phyloP scores from a whole-genome alignment of 2,329 filamentous ascomycete species.

The Colletotrichum acutatum region DNA sequence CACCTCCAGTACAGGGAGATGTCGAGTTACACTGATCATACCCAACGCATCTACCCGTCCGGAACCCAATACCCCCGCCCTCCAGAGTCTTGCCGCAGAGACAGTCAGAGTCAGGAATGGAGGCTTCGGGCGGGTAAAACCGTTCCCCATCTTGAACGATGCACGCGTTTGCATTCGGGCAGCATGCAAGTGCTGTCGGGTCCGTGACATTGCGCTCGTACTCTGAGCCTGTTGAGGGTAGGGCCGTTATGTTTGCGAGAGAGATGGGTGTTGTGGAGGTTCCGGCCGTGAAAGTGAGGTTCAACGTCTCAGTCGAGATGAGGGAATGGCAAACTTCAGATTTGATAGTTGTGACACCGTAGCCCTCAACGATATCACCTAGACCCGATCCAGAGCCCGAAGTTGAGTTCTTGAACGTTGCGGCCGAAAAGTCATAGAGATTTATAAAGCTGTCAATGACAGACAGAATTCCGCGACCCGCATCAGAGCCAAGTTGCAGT shows the following conservation, averaged over 20 bases:
- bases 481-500: neutral
- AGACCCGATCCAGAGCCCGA: constrained; percentile 41
- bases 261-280: constrained; percentile 40
- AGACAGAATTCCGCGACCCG: neutral
- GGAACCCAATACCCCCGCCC: constrained; percentile 23
- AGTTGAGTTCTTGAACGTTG: constrained; percentile 39
- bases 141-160: constrained; percentile 31
- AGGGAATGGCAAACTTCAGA: constrained; percentile 49
- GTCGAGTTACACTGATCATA: constrained; percentile 16
- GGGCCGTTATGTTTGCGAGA: constrained; percentile 21
- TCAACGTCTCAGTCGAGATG: constrained; percentile 44
- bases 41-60: constrained; percentile 10
- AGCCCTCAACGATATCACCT: constrained; percentile 45
- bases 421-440: constrained; percentile 42
- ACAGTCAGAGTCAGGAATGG: constrained; percentile 45
- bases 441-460: constrained; percentile 17
- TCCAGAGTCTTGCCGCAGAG: constrained; percentile 46
- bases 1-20: constrained; percentile 8
- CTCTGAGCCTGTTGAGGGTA: neutral
- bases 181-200: constrained; percentile 46
- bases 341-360: constrained; percentile 45
- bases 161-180: constrained; percentile 40
- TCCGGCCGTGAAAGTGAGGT: constrained; percentile 47
- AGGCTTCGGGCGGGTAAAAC: constrained; percentile 47
- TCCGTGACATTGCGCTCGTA: constrained; percentile 46